phyloP scores from a whole-genome alignment of 1,139 yeast species.

The Pichia sp. region DNA sequence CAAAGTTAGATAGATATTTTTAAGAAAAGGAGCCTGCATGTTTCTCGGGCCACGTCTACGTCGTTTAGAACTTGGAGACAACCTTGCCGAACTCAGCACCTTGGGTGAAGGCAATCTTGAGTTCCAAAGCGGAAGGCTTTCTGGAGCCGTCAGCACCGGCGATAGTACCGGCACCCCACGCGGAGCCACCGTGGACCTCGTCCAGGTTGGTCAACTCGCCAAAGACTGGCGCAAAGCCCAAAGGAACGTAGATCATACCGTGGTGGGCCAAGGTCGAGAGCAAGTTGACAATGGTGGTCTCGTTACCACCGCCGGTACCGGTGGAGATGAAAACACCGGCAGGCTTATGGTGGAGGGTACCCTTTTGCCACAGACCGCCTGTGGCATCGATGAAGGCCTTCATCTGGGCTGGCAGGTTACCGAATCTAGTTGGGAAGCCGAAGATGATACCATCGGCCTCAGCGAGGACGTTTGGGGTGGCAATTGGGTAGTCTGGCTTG shows the following conservation, averaged over 20 bases:
- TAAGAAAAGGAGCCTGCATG: too few species aligned
- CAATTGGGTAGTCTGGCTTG: slow-evolving; percentile 65
- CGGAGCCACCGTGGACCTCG: slow-evolving; percentile 77
- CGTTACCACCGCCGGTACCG: slow-evolving; percentile 86
- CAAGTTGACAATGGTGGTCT: slow-evolving; percentile 60
- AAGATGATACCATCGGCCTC: slow-evolving; percentile 72
- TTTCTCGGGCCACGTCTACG: neutral
- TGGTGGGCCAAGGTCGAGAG: slow-evolving; percentile 71
- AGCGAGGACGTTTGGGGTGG: slow-evolving; percentile 53
- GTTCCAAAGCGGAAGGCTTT: slow-evolving; percentile 62
- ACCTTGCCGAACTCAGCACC: slow-evolving; percentile 57
- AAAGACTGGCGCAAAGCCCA: slow-evolving; percentile 68
- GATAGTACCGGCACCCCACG: slow-evolving; percentile 86
- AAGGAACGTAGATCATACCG: slow-evolving; percentile 74
- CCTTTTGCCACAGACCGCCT: slow-evolving; percentile 78
- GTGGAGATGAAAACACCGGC: slow-evolving; percentile 77
- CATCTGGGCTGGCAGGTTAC: slow-evolving; percentile 78
- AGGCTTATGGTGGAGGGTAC: slow-evolving; percentile 69
- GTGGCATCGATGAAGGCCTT: slow-evolving; percentile 78
- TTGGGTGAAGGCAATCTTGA: slow-evolving; percentile 57
- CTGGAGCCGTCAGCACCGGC: slow-evolving; percentile 82
- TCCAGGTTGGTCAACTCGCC: slow-evolving; percentile 53
- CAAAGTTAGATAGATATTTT: too few species aligned
- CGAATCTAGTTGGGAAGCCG: slow-evolving; percentile 82
- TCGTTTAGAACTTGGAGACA: slow-evolving; percentile 21